phyloP scores from a whole-genome alignment of 2,329 filamentous ascomycete species.

The Colletotrichum sp. region DNA sequence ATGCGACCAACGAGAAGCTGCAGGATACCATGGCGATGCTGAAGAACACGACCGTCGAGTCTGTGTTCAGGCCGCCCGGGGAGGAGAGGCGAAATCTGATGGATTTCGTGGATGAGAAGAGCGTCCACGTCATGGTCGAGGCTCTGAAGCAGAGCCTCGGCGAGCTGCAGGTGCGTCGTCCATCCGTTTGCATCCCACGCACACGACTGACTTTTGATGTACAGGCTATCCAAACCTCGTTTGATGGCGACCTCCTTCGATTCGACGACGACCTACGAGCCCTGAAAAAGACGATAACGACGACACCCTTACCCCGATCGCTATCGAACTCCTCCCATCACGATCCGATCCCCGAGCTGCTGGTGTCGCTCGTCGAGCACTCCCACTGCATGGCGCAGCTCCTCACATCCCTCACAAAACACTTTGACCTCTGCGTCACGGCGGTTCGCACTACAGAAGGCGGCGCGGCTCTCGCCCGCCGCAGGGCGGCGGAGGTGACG shows the following conservation, averaged over 20 bases:
- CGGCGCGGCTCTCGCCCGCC: slow-evolving; percentile 71
- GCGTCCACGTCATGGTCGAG: slow-evolving; percentile 69
- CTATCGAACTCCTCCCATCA: slow-evolving; percentile 40
- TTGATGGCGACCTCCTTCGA: slow-evolving; percentile 75
- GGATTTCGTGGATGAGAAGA: slow-evolving; percentile 78
- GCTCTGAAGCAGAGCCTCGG: slow-evolving; percentile 74
- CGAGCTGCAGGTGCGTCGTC: slow-evolving; percentile 64
- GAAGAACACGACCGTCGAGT: slow-evolving; percentile 67
- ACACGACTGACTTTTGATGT: background rate
- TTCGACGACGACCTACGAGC: slow-evolving; percentile 78
- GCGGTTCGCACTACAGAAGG: slow-evolving; percentile 91
- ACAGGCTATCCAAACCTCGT: slow-evolving; percentile 69
- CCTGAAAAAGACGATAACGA: slow-evolving; percentile 63
- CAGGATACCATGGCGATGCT: slow-evolving; percentile 71
- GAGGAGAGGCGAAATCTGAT: slow-evolving; percentile 68
- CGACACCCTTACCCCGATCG: slow-evolving; percentile 37
- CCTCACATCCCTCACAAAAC: slow-evolving; percentile 79
- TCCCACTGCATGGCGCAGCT: slow-evolving; percentile 84
- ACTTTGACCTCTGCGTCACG: slow-evolving; percentile 93
- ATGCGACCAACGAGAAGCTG: slow-evolving; percentile 69
- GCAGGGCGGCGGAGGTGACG: slow-evolving; percentile 69
- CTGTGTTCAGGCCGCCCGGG: slow-evolving; percentile 62
- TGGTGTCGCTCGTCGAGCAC: slow-evolving; percentile 72
- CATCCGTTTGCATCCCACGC: background rate
- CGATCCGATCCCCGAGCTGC: slow-evolving; percentile 54